Evolutionary conservation across 441 rosid genomes (phyloP).

Genomic region (Pelargonium myrrhifolium): DNA sequence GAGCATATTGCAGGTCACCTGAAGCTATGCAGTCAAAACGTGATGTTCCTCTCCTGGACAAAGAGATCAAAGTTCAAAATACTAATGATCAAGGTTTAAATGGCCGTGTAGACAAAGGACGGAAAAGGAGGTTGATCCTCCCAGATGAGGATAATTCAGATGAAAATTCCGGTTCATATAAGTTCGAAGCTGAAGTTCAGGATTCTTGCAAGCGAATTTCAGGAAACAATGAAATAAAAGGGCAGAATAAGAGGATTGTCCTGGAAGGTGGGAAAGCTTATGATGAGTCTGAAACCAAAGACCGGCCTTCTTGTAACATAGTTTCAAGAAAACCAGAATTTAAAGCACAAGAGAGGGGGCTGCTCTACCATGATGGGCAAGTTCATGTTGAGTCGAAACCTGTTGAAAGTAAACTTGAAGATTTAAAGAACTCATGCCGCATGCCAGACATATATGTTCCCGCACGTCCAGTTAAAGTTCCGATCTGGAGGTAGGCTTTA

Average conservation of each 20-base stretch:
- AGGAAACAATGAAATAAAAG: background rate
- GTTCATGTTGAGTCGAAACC: background rate
- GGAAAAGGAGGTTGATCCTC: slow-evolving; percentile 1
- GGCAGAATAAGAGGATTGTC: background rate
- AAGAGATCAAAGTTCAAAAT: background rate
- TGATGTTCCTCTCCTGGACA: background rate
- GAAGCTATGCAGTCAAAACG: background rate
- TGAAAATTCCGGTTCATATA: too few species aligned
- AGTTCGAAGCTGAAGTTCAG: background rate
- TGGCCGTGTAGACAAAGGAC: background rate
- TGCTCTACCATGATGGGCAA: background rate
- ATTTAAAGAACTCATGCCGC: background rate
- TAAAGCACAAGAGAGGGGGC: background rate
- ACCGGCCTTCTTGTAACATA: background rate
- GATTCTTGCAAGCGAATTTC: background rate
- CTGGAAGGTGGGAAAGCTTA: background rate
- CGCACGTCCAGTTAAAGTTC: background rate
- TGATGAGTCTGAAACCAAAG: background rate
- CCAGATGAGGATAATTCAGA: background rate
- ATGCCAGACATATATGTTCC: background rate
- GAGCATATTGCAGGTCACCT: background rate
- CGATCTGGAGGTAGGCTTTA: background rate
- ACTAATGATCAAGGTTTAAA: background rate
- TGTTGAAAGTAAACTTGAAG: background rate
- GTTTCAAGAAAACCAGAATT: background rate